Conservation (phyloP, 2,329 filamentous ascomycete genomes). For the Aspergillus neoniger region DNA sequence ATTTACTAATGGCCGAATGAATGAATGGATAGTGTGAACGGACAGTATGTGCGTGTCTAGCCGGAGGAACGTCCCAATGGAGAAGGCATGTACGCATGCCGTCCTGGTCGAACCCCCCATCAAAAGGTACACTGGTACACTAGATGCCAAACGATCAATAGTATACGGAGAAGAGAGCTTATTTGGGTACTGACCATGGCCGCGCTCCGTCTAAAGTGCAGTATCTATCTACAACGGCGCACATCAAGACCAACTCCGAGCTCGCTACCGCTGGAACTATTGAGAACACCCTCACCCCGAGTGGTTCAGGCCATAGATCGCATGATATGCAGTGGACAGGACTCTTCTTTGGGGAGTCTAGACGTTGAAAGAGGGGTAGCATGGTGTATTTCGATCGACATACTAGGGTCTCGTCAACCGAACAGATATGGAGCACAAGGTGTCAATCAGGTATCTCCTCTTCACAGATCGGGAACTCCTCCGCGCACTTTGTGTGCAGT, state of each 20-base stretch:
- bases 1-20: neutral
- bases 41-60: neutral
- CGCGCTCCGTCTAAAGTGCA: neutral
- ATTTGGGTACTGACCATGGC: neutral
- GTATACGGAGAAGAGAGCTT: neutral
- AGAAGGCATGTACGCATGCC: neutral
- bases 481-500: neutral
- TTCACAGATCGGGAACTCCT: neutral
- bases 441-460: neutral
- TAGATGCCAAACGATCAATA: neutral
- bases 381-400: constrained; percentile 1
- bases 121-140: neutral
- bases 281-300: neutral
- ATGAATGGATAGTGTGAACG: too few species aligned
- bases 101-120: neutral
- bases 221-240: neutral
- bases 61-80: neutral
- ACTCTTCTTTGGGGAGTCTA: neutral
- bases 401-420: neutral
- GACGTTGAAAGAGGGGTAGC: neutral
- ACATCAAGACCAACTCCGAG: neutral
- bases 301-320: neutral
- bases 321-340: neutral
- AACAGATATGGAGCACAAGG: neutral
- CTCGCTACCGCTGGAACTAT: neutral